Evolutionary conservation across 768 basidiomycete species (phyloP).

Genomic region (Leccinum olivaceopallidum): DNA sequence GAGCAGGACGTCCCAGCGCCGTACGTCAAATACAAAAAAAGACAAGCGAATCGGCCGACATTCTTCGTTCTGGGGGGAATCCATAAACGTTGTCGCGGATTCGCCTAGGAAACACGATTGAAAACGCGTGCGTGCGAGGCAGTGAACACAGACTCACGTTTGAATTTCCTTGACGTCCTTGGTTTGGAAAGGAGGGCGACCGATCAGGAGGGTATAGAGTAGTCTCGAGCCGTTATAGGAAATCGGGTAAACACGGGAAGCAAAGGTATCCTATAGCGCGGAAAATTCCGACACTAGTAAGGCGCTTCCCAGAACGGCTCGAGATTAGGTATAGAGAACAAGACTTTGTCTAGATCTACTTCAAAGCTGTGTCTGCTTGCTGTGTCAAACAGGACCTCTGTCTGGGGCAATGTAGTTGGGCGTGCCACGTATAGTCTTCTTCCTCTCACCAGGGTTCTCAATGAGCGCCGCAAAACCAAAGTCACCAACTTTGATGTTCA

Average conservation of each 20-base stretch:
- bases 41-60: slow-evolving; percentile 58
- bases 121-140: background rate
- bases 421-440: slow-evolving; percentile 99
- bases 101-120: slow-evolving; percentile 49
- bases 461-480: slow-evolving; percentile 97
- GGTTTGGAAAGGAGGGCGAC: slow-evolving; percentile 98
- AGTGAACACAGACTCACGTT: slow-evolving; percentile 52
- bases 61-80: slow-evolving; percentile 75
- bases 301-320: too few species aligned
- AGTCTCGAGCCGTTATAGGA: too few species aligned
- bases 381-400: slow-evolving; percentile 94
- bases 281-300: too few species aligned
- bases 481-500: slow-evolving; percentile 97
- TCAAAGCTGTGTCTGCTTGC: slow-evolving; percentile 97
- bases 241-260: too few species aligned
- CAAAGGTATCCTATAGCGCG: too few species aligned
- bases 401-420: slow-evolving; percentile 99
- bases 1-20: too few species aligned
- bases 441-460: slow-evolving; percentile 93
- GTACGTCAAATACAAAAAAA: too few species aligned
- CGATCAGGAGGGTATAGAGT: slow-evolving; percentile 89
- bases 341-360: slow-evolving; percentile 55
- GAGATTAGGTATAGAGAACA: too few species aligned
- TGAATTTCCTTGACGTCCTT: slow-evolving; percentile 98
- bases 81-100: slow-evolving; percentile 94